A percentile compares a stretch with the other conserved stretches of the same genome.
phyloP scores from a whole-genome alignment of 352 stramenopile genomes.

The Globisporangium perplexum region DNA sequence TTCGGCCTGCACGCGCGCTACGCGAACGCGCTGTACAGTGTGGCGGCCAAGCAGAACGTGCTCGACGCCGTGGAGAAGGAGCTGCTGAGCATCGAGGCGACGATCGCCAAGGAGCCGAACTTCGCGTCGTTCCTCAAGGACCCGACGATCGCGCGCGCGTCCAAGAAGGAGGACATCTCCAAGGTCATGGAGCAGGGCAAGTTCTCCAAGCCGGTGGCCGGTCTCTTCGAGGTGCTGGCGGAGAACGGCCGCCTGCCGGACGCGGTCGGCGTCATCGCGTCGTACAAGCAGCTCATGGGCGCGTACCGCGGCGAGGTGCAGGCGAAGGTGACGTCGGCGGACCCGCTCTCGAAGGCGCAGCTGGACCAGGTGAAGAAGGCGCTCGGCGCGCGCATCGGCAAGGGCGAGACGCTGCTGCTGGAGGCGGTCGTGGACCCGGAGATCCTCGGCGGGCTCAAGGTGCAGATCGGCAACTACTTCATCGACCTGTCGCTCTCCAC shows the following conservation, averaged over 20 bases:
- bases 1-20: constrained; percentile 96
- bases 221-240: constrained; percentile 95
- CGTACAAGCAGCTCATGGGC: constrained; percentile 94
- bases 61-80: constrained; percentile 85
- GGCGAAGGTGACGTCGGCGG: constrained; percentile 95
- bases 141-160: constrained; percentile 92
- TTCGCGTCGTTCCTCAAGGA: constrained; percentile 95
- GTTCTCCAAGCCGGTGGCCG: constrained; percentile 91
- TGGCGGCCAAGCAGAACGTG: constrained; percentile 87
- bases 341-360: constrained; percentile 90
- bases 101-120: constrained; percentile 81
- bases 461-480: constrained; percentile 98
- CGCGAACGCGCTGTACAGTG: constrained; percentile 96
- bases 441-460: constrained; percentile 95
- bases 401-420: constrained; percentile 90
- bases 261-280: constrained; percentile 76
- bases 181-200: constrained; percentile 89
- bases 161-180: constrained; percentile 92
- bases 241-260: constrained; percentile 95
- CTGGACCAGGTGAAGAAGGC: constrained; percentile 92
- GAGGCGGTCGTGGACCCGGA: constrained; percentile 90
- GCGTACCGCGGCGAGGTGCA: constrained; percentile 94
- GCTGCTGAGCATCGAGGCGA: constrained; percentile 77
- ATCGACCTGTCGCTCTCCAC: constrained; percentile 94
- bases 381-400: constrained; percentile 82